Base-by-base conservation (phyloP, 192 early-diverging fungal genomes). In the Mycoemilia scoparia region DNA sequence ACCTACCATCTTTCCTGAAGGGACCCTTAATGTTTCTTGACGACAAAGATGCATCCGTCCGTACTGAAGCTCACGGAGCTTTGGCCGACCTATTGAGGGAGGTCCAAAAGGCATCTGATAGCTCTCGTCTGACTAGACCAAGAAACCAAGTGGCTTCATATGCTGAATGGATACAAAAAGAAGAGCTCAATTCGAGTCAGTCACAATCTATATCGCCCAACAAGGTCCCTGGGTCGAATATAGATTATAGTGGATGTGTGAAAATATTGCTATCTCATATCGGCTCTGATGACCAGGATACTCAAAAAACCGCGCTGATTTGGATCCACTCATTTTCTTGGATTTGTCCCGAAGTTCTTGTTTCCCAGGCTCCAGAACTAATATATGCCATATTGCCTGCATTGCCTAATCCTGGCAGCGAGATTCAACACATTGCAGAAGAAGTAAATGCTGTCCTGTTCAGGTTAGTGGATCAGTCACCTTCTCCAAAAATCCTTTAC, bases 311-410 rank as follows among this genome's bases (percentile, higher is more conserved):
- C 1, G 87, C 90, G 1, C 51, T 99, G 12, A 64, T 69, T 26
- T 99, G 95, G 95, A 74, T 92, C 31, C 74, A 80, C 43, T 80
- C 82, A 47, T 89, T 99, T 39, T 78, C 90, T 16, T 54, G 59
- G 16, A 58, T 91, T 15, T 80, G 85, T 13, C 74, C 79, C 26
- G 70, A 81, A 10, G 71, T 82, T 2, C 81, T 96, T 40, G 68
- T 96, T 18, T 69, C 75, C 7, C 84, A 74, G 36, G 77, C 83
- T 18, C 83, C 91, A 7, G 47, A 66, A 16, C 65, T 96, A 2
- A 71, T 96, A 18, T 71, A 68, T 4, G 74, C 87, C 0, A 77
- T 96, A 20, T 49, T 99, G 10, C 92, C 92, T 2, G 76, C 73
- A 3, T 63, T 96, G 3, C 73, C 87, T 9, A 87, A 96, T 40